These are phyloP conservation scores for Ruellia speciosa DNA, from an alignment of 305 asterid genomes.

Conservation along the genomic window DNA sequence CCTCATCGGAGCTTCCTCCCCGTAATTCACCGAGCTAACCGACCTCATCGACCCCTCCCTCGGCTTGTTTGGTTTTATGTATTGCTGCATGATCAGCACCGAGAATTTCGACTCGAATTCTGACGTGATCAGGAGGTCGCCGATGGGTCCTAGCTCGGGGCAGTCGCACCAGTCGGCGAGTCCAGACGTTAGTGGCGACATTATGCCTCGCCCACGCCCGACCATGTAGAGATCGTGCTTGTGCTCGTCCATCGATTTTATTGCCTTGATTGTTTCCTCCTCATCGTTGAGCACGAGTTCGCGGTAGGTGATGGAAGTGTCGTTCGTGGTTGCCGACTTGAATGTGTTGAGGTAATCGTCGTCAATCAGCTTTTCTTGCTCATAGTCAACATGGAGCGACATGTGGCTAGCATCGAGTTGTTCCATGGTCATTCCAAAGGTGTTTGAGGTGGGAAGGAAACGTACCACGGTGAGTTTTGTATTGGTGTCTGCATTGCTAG, in stretches of 20 bases:
- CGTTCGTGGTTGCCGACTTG: conserved; percentile 37
- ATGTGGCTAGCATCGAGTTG: conserved; percentile 30
- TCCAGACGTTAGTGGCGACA: conserved; percentile 61
- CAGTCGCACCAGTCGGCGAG: conserved; percentile 94
- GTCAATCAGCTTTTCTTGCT: conserved; percentile 51
- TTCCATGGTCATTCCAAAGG: conserved; percentile 22
- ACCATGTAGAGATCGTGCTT: conserved; percentile 60
- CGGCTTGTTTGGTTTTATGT: conserved; percentile 21
- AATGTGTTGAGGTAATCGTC: conserved; percentile 58
- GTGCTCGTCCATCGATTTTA: conserved; percentile 68
- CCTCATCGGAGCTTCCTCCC: conserved; percentile 36
- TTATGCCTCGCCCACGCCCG: conserved; percentile 66
- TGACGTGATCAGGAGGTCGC: conserved; percentile 80
- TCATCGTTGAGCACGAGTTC: conserved; percentile 68
- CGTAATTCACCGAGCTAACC: conserved; percentile 30
- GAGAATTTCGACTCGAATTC: conserved; percentile 68
- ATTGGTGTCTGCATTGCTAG: conserved; percentile 31
- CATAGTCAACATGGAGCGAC: conserved; percentile 37
- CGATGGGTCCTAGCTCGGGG: conserved; percentile 87
- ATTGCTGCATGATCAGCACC: conserved; percentile 78
- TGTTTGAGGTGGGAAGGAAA: conserved; percentile 46
- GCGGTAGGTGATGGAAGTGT: conserved; percentile 30
- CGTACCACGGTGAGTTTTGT: conserved; percentile 45
- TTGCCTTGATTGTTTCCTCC: conserved; percentile 69
- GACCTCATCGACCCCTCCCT: conserved; percentile 37